Evolutionary conservation across 129 eudicot species (phyloP), one percentile per base, ranked within the genome.

Genomic region (Artemisia annua): DNA sequence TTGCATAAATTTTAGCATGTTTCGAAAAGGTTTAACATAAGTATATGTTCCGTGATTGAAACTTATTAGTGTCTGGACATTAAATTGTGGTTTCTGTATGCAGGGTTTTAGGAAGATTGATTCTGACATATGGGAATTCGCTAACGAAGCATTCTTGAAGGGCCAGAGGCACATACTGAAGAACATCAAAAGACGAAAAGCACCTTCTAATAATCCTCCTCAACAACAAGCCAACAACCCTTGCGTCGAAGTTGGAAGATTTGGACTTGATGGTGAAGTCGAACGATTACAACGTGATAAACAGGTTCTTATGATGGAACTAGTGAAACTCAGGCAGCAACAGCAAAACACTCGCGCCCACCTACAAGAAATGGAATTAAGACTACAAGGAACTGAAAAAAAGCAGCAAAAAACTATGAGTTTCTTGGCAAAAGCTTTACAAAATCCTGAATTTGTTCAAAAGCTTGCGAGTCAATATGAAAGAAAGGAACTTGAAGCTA

Each of bases 91-190:
- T 71, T 24, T 53, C 9, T 79, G 74, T 52, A 43, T 85, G 94
- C 87, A 95, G 99, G 99, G 99, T 9, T 95, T 95, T 73, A 86
- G 89, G 83, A 95, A 95, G 85, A 83, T 95, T 22, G 99, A 95
- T 82, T 84, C 93, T 4, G 99, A 95, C 53, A 60, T 71, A 72
- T 95, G 99, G 99, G 98, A 94, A 55, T 94, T 94, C 67, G 93
- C 98, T 0, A 90, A 90, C 18, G 96, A 94, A 71, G 84, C 86
- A 53, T 95, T 95, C 76, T 77, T 86, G 18, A 87, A 81, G 51
- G 96, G 96, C 20, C 91, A 88, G 11, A 95, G 83, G 82, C 88
- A 95, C 57, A 86, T 82, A 14, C 69, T 95, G 73, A 95, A 61
- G 81, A 85, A 80, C 79, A 88, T 95, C 35, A 88, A 66, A 66